Evolutionary conservation across 2,329 filamentous ascomycete species (phyloP).

Genomic region (Xylariaceae sp.): DNA sequence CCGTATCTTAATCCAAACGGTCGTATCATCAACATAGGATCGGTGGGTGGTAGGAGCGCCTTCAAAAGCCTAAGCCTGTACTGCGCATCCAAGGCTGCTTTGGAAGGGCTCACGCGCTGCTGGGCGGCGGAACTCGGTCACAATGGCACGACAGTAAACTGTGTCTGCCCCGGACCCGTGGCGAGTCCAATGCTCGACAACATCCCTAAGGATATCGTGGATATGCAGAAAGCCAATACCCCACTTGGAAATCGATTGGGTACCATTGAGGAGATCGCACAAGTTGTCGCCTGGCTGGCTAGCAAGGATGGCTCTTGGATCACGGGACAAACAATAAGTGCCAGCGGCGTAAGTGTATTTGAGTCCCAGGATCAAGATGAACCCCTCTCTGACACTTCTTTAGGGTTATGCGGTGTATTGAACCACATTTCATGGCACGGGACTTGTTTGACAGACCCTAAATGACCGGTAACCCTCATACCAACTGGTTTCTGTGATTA

Average conservation of each 20-base stretch:
- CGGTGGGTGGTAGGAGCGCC: constrained; percentile 45
- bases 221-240: constrained; percentile 46
- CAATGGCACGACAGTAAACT: constrained; percentile 56
- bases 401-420: constrained; percentile 20
- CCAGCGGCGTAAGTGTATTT: constrained; percentile 41
- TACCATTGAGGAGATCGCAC: constrained; percentile 48
- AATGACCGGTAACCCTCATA: too few relatives aligned
- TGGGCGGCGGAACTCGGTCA: constrained; percentile 55
- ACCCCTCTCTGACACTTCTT: neutral
- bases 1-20: constrained; percentile 43
- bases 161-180: constrained; percentile 54
- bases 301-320: constrained; percentile 45
- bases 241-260: constrained; percentile 48
- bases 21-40: constrained; percentile 56
- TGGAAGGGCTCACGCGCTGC: constrained; percentile 54
- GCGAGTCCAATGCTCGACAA: constrained; percentile 53
- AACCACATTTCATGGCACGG: neutral
- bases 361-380: neutral
- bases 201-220: constrained; percentile 44
- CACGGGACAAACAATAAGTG: constrained; percentile 51
- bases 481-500: neutral
- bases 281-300: constrained; percentile 51
- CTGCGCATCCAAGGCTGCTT: constrained; percentile 52
- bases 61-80: constrained; percentile 46
- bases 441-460: neutral